A percentile compares a stretch with the other conserved stretches of the same genome.
Evolutionary conservation across 1,284 basidiomycete species (phyloP).

Genomic region (Chalciporus piperatoides): DNA sequence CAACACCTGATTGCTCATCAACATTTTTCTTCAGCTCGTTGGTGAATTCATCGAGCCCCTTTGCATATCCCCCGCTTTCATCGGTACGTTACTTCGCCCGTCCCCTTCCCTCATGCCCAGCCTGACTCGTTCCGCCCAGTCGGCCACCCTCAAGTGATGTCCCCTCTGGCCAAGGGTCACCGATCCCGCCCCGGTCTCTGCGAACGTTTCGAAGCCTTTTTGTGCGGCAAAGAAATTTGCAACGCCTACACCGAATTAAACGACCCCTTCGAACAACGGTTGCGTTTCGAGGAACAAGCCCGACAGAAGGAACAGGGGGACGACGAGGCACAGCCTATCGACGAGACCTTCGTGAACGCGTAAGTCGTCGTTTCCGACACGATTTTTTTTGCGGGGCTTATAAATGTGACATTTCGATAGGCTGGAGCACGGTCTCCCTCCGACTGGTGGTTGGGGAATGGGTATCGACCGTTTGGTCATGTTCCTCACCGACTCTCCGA

Average conservation of each 20-base stretch:
- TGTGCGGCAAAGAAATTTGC: slow-evolving; percentile 98
- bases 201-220: slow-evolving; percentile 98
- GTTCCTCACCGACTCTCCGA: slow-evolving; percentile 92
- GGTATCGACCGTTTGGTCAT: slow-evolving; percentile 94
- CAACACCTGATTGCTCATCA: slow-evolving; percentile 2
- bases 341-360: slow-evolving; percentile 93
- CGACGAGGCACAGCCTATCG: slow-evolving; percentile 96
- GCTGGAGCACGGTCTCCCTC: slow-evolving; percentile 95
- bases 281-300: slow-evolving; percentile 94
- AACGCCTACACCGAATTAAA: slow-evolving; percentile 99
- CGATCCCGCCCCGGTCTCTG: slow-evolving; percentile 91
- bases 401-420: slow-evolving; percentile 37
- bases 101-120: not conserved
- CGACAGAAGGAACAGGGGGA: slow-evolving; percentile 96
- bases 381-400: too few relatives aligned
- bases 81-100: slow-evolving; percentile 49
- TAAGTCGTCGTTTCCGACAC: slow-evolving; percentile 39
- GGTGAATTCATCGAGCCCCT: slow-evolving; percentile 97
- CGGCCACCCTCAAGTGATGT: slow-evolving; percentile 99
- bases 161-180: slow-evolving; percentile 95
- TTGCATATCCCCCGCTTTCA: slow-evolving; percentile 96
- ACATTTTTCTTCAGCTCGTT: slow-evolving; percentile 62
- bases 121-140: slow-evolving; percentile 45
- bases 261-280: slow-evolving; percentile 94
- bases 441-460: slow-evolving; percentile 95